Percentiles rank a stretch among this genome's conserved stretches.
Conservation (phyloP, 2,329 filamentous ascomycete genomes). For the Akanthomyces uredinophilus region DNA sequence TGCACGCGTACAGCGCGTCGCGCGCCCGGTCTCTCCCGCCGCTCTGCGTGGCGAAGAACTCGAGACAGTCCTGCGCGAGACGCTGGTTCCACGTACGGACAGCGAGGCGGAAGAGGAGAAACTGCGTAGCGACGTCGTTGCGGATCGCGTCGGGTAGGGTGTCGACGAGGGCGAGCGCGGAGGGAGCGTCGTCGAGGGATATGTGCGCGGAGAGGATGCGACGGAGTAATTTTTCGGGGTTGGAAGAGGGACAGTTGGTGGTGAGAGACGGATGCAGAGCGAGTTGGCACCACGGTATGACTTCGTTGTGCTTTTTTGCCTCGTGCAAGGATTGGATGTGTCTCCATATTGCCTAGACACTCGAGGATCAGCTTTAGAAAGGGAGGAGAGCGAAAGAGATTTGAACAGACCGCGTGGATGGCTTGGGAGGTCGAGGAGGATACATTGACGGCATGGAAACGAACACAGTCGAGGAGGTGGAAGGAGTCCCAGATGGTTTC, state of each 20-base stretch:
- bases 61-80: conserved; percentile 59
- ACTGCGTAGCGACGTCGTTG: conserved; percentile 61
- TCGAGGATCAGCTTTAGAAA: neutral
- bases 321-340: neutral
- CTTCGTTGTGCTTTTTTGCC: neutral
- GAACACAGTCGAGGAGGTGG: conserved; percentile 7
- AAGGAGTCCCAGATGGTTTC: conserved; percentile 8
- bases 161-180: conserved; percentile 38
- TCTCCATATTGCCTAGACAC: neutral
- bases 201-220: conserved; percentile 70
- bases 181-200: conserved; percentile 31
- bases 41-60: conserved; percentile 46
- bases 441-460: neutral
- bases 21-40: conserved; percentile 42
- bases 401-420: neutral
- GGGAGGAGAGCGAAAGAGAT: neutral
- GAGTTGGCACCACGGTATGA: conserved; percentile 65
- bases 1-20: conserved; percentile 72
- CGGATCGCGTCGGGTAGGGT: conserved; percentile 54
- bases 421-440: neutral
- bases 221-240: conserved; percentile 63
- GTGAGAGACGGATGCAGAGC: conserved; percentile 62
- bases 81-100: conserved; percentile 54
- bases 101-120: conserved; percentile 70
- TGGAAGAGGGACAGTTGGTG: conserved; percentile 56